Percentiles rank a stretch among this genome's conserved stretches.
These are phyloP conservation scores for Phyllosticta citrichinensis DNA, from an alignment of 2,329 filamentous ascomycete genomes.

Conservation along the genomic window DNA sequence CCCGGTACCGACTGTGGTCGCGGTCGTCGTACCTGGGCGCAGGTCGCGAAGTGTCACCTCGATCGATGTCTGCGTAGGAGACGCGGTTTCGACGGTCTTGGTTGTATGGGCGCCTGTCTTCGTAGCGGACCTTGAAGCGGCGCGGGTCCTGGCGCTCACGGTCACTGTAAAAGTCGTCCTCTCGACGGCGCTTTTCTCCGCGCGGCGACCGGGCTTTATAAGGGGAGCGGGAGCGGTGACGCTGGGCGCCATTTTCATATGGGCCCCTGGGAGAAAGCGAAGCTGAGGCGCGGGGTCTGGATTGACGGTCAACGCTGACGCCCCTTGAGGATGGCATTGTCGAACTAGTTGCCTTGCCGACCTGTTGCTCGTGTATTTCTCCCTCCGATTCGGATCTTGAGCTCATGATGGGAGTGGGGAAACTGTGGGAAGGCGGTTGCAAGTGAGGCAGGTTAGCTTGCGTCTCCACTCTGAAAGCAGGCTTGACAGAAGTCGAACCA, in stretches of 20 bases:
- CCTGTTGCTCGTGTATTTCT: conserved; percentile 58
- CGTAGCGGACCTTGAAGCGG: conserved; percentile 53
- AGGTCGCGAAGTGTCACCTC: conserved; percentile 5
- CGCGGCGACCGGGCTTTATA: conserved; percentile 16
- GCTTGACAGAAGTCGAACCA: conserved; percentile 12
- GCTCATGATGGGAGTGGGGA: conserved; percentile 23
- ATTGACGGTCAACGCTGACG: conserved; percentile 83
- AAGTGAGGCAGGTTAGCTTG: conserved; percentile 8
- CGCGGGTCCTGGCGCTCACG: conserved; percentile 46
- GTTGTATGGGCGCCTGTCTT: conserved; percentile 35
- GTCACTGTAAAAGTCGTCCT: conserved; percentile 43
- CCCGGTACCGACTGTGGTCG: conserved; percentile 13
- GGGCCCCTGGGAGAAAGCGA: conserved; percentile 9
- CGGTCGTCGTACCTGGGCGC: conserved; percentile 5
- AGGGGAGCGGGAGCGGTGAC: conserved; percentile 14
- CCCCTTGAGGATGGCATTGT: conserved; percentile 63
- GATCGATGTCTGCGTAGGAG: conserved; percentile 45
- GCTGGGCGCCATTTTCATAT: conserved; percentile 40
- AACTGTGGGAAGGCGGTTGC: not conserved
- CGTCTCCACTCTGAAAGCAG: conserved; percentile 6
- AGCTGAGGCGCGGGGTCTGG: conserved; percentile 43
- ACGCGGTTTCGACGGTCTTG: conserved; percentile 29
- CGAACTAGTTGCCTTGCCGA: conserved; percentile 71
- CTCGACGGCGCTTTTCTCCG: conserved; percentile 53
- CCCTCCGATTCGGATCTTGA: conserved; percentile 64